Conservation (phyloP, 2,329 filamentous ascomycete genomes). For the Cryoendolithus antarcticus region DNA sequence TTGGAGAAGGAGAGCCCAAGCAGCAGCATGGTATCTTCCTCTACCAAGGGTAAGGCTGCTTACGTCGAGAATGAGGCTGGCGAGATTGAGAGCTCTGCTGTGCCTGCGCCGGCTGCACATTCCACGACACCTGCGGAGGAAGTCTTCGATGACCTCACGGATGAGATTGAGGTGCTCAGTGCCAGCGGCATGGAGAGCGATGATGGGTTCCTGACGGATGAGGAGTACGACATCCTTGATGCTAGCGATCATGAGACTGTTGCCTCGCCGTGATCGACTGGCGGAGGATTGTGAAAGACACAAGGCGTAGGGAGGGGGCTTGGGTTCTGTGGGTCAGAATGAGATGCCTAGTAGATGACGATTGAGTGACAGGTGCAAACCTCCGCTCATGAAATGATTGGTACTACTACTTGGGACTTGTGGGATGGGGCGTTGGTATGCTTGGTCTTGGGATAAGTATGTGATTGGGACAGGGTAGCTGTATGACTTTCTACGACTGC, state of each 20-base stretch:
- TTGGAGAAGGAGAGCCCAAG: constrained; percentile 86
- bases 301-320: too few relatives aligned
- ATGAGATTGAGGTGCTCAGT: constrained; percentile 30
- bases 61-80: constrained; percentile 48
- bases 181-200: constrained; percentile 49
- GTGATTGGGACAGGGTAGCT: too few relatives aligned
- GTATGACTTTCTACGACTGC: too few relatives aligned
- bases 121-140: constrained; percentile 3
- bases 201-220: constrained; percentile 86
- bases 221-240: constrained; percentile 95
- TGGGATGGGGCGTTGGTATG: too few relatives aligned
- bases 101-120: constrained; percentile 13
- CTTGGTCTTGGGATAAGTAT: too few relatives aligned
- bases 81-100: constrained; percentile 20
- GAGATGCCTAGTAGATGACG: too few relatives aligned
- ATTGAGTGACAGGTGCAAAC: too few relatives aligned
- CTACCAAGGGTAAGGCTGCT: constrained; percentile 36
- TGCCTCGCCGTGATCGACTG: constrained; percentile 7
- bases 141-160: constrained; percentile 39
- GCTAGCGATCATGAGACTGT: constrained; percentile 73
- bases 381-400: too few relatives aligned
- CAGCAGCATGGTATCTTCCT: constrained; percentile 58
- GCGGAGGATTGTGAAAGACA: too few relatives aligned
- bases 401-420: too few relatives aligned
- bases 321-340: too few relatives aligned